Conservation (phyloP, 345 rosid genomes). For the Fremontodendron californicum region DNA sequence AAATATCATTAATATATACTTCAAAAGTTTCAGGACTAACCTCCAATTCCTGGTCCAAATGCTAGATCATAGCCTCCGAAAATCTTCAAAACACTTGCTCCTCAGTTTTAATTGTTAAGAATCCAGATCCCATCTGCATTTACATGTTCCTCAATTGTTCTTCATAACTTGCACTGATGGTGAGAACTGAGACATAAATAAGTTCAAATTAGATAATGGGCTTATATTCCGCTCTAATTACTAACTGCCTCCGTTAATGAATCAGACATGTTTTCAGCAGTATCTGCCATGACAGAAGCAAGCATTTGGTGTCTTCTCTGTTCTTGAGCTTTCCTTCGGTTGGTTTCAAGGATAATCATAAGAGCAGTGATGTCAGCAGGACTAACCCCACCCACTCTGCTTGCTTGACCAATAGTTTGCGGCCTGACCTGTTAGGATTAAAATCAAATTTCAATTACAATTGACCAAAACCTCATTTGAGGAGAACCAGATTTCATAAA, state of each 20-base stretch:
- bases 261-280: conserved; percentile 19
- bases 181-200: not conserved
- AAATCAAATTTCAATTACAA: conserved; percentile 9
- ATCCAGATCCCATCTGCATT: not conserved
- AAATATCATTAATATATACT: not conserved
- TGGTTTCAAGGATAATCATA: conserved; percentile 76
- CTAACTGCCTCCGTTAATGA: conserved; percentile 27
- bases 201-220: not conserved
- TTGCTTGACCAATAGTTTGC: conserved; percentile 88
- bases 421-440: conserved; percentile 69
- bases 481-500: not conserved
- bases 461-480: not conserved
- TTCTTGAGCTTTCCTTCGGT: conserved; percentile 57
- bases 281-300: conserved; percentile 34
- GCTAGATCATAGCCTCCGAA: not conserved
- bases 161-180: not conserved
- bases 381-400: conserved; percentile 93
- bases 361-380: conserved; percentile 95
- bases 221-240: not conserved
- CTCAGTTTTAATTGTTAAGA: not conserved
- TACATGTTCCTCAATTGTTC: not conserved
- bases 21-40: not conserved
- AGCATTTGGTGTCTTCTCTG: conserved; percentile 50
- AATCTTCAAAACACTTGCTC: not conserved
- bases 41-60: not conserved